Conservation (phyloP, 129 eudicot species). For the Rutidosis leptorrhynchoides region DNA sequence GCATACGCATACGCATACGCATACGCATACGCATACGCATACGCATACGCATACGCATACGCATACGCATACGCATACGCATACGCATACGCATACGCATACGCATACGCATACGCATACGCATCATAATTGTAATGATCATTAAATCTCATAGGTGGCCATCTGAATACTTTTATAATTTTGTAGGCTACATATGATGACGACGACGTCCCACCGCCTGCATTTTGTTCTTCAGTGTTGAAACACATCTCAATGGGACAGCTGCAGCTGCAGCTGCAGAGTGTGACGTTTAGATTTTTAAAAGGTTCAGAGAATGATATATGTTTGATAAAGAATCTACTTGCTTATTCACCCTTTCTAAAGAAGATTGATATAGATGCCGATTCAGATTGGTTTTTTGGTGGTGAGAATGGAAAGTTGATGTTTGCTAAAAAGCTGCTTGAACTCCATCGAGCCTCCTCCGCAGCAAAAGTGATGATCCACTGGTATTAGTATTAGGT, state of each 20-base stretch:
- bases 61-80: too few species aligned
- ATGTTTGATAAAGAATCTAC: constrained; percentile 7
- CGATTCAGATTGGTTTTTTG: too few species aligned
- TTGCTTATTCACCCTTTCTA: not conserved
- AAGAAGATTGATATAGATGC: constrained; percentile 1
- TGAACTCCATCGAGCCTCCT: not conserved
- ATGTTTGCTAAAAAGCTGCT: not conserved
- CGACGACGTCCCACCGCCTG: not conserved
- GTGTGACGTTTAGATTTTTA: not conserved
- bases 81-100: too few species aligned
- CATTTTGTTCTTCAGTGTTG: not conserved
- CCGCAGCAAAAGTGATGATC: not conserved
- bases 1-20: too few species aligned
- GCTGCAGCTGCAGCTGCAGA: not conserved
- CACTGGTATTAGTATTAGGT: too few species aligned
- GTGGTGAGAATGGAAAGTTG: not conserved
- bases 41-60: too few species aligned
- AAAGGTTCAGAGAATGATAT: constrained; percentile 5
- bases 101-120: too few species aligned
- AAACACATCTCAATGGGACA: not conserved
- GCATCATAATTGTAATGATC: not conserved
- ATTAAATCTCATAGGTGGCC: not conserved
- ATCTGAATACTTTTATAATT: not conserved
- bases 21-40: too few species aligned
- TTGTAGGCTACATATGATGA: constrained; percentile 4